phyloP scores from a whole-genome alignment of 2,329 filamentous ascomycete species.

The Macroventuria anomochaeta region DNA sequence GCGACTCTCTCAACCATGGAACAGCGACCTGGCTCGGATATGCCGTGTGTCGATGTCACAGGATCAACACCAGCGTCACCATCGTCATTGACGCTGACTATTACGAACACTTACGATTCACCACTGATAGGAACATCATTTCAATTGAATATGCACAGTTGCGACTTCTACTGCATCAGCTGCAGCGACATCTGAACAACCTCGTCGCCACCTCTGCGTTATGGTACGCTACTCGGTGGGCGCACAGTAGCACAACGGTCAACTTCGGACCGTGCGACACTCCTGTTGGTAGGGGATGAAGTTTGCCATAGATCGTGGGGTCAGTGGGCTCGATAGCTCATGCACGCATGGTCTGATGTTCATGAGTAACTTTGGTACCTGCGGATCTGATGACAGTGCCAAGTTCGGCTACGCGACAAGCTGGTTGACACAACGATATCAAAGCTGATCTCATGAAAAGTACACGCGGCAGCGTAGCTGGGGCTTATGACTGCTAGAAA shows the following conservation, averaged over 20 bases:
- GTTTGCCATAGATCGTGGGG: not conserved
- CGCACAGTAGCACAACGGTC: slow-evolving; percentile 27
- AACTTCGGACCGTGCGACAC: slow-evolving; percentile 13
- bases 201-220: not conserved
- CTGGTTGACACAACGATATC: not conserved
- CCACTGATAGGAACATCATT: not conserved
- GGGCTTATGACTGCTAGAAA: not conserved
- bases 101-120: not conserved
- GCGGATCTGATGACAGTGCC: slow-evolving; percentile 3
- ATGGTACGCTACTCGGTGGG: slow-evolving; percentile 26
- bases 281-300: slow-evolving; percentile 2
- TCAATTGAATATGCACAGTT: not conserved
- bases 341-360: slow-evolving; percentile 10
- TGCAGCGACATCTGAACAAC: slow-evolving; percentile 4
- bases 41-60: slow-evolving; percentile 24
- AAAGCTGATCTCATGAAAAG: not conserved
- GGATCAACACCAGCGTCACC: slow-evolving; percentile 1
- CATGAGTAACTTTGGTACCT: slow-evolving; percentile 4
- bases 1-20: slow-evolving; percentile 24
- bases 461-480: not conserved
- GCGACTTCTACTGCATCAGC: not conserved
- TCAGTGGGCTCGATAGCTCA: not conserved
- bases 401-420: not conserved
- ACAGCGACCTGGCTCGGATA: slow-evolving; percentile 25
- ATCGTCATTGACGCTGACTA: slow-evolving; percentile 3